Base-by-base conservation (phyloP, 768 basidiomycete genomes). In the Gymnopilus dilepis region DNA sequence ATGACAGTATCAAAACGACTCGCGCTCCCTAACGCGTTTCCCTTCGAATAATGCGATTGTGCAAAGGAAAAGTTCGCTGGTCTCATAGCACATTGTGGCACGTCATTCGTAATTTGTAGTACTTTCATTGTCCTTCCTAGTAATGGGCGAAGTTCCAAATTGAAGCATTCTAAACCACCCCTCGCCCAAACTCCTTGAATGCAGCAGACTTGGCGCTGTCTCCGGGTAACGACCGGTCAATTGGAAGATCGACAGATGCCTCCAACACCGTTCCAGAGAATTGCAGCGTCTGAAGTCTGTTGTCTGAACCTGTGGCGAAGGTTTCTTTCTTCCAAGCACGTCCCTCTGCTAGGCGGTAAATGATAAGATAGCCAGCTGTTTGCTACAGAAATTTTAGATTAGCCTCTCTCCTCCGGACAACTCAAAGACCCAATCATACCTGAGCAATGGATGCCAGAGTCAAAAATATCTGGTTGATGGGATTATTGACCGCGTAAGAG, bases 301-400 rank as follows among this genome's bases (percentile, higher is more conserved):
- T 48, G 22, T 62, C 56, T 13, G n/a, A n/a, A n/a, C n/a, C n/a
- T n/a, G 51, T 43, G 13, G 58, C 61, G 13, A 73, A 61, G 1
- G 77, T 76, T 28, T 70, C 60, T 52, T 68, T 65, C 37, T 64
- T 72, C 82, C 80, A 82, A 2, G 80, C 82, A 24, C 76, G 74
- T 13, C 82, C 82, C 60, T 79, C 72, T 1, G 80, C 77, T 11
- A 83, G 71, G n/a, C 82, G 78, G 42, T 78, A 79, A 37, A 81
- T 81, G 57, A 84, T 83, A 22, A 83, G 73, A 61, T 81, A 79
- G 0, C 78, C 76, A 11, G 82, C 80, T 30, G 82, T 76, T 70
- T 80, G 74, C 82, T 83, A 56, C 11, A 7, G 4, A 40, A 33
- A n/a, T 9, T n/a, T n/a, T n/a, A n/a, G n/a, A n/a, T n/a, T n/a